Evolutionary conservation across 352 stramenopile species (phyloP).

Genomic region (Globisporangium yorkense): DNA sequence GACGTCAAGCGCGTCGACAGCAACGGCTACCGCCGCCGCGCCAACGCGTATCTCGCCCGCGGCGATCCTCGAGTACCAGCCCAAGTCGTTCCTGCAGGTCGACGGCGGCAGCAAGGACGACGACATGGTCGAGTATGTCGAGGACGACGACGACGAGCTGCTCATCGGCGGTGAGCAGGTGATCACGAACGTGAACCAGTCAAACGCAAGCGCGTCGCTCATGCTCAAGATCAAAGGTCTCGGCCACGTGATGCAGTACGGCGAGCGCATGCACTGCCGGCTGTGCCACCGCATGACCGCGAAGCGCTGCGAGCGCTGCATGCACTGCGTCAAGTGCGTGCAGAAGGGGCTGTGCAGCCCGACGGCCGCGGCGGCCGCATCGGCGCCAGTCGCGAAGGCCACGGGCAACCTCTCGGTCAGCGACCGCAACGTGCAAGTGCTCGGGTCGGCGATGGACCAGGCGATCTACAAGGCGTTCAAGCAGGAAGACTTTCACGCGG

Average conservation of each 20-base stretch:
- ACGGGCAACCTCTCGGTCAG: constrained; percentile 49
- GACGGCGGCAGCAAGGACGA: constrained; percentile 40
- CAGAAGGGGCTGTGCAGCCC: constrained; percentile 62
- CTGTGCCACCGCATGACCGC: constrained; percentile 69
- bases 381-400: constrained; percentile 1
- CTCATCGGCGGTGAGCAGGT: constrained; percentile 47
- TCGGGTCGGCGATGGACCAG: constrained; percentile 79
- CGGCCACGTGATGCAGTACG: constrained; percentile 72
- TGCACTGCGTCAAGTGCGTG: constrained; percentile 64
- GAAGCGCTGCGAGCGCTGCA: constrained; percentile 66
- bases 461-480: constrained; percentile 78
- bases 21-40: constrained; percentile 10
- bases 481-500: constrained; percentile 70
- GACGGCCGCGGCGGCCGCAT: neutral
- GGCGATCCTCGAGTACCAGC: constrained; percentile 65
- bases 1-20: constrained; percentile 2
- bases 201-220: constrained; percentile 57
- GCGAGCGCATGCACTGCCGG: constrained; percentile 53
- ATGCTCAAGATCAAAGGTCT: constrained; percentile 65
- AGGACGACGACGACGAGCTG: constrained; percentile 64
- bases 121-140: constrained; percentile 51
- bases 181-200: constrained; percentile 76
- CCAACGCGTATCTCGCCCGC: constrained; percentile 18
- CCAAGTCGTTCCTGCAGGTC: constrained; percentile 64
- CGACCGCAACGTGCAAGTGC: constrained; percentile 68